These are phyloP conservation scores for Penstemon eatonii DNA, from an alignment of 257 asterid species.

Conservation along the genomic window DNA sequence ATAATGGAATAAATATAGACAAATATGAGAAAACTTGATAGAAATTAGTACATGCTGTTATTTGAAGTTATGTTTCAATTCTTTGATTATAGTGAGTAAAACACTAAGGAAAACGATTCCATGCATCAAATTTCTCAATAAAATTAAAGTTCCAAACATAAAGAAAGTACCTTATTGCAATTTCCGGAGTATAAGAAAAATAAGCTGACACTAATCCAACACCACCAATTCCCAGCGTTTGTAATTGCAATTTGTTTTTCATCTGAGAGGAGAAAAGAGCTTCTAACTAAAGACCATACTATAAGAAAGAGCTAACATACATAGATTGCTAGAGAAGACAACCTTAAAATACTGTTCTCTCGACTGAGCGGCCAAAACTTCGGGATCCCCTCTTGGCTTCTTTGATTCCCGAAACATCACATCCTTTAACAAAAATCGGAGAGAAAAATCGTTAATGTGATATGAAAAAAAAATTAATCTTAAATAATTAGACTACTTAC, in stretches of 20 bases:
- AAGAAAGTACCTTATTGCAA: conserved; percentile 62
- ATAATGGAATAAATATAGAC: too few species aligned
- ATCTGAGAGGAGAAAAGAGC: conserved; percentile 47
- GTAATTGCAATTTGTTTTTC: conserved; percentile 72
- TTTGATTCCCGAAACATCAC: conserved; percentile 72
- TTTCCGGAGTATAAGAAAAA: conserved; percentile 79
- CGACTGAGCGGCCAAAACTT: conserved; percentile 78
- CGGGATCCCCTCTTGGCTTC: conserved; percentile 75
- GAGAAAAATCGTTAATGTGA: background rate
- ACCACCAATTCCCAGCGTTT: conserved; percentile 81
- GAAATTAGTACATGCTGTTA: conserved; percentile 9
- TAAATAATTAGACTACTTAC: conserved; percentile 42
- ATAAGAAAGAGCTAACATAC: background rate
- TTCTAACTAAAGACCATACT: conserved; percentile 1
- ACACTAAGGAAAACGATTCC: too few species aligned
- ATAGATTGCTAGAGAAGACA: background rate
- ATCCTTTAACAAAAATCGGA: conserved; percentile 44
- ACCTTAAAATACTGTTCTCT: conserved; percentile 88
- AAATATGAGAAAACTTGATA: too few species aligned
- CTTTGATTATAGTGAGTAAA: too few species aligned
- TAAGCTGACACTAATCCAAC: conserved; percentile 77
- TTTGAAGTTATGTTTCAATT: background rate
- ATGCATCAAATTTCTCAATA: too few species aligned
- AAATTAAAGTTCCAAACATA: too few species aligned
- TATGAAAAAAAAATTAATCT: background rate